phyloP scores from a whole-genome alignment of 352 stramenopile genomes.

The Phytophthora hibernalis region DNA sequence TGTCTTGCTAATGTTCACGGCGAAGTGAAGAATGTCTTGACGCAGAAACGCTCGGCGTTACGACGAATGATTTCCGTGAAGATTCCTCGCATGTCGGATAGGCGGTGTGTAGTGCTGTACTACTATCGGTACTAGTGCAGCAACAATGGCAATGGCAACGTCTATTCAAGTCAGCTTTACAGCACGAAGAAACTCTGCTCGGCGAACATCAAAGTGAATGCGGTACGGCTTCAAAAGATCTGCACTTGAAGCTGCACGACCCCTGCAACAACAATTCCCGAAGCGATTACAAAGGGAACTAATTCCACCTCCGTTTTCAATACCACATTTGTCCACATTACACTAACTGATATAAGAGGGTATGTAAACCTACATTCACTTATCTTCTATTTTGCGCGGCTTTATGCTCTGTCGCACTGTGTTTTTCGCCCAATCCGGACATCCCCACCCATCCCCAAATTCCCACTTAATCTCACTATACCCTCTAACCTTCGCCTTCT shows the following conservation, averaged over 20 bases:
- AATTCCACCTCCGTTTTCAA: too few species aligned
- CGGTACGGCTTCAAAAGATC: neutral
- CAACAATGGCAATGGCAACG: too few species aligned
- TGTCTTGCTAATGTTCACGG: too few species aligned
- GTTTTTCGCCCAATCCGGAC: conserved; percentile 21
- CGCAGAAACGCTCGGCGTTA: neutral
- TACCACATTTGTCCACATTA: too few species aligned
- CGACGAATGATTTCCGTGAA: neutral
- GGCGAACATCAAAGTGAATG: too few species aligned
- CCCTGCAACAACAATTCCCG: neutral
- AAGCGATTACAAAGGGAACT: neutral
- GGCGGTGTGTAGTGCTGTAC: too few species aligned
- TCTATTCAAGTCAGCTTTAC: too few species aligned
- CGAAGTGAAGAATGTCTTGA: neutral
- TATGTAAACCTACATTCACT: neutral
- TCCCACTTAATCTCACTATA: conserved; percentile 17
- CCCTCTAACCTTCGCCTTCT: conserved; percentile 14
- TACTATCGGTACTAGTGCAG: too few species aligned
- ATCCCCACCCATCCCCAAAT: neutral
- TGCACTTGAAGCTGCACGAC: neutral
- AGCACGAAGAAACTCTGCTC: too few species aligned
- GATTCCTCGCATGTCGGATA: neutral
- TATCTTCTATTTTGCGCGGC: neutral
- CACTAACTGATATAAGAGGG: neutral
- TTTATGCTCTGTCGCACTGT: conserved; percentile 7